Evolutionary conservation across 1,284 basidiomycete species (phyloP), one percentile per base, ranked within the genome.

Genomic region (Polyporus tsugae): DNA sequence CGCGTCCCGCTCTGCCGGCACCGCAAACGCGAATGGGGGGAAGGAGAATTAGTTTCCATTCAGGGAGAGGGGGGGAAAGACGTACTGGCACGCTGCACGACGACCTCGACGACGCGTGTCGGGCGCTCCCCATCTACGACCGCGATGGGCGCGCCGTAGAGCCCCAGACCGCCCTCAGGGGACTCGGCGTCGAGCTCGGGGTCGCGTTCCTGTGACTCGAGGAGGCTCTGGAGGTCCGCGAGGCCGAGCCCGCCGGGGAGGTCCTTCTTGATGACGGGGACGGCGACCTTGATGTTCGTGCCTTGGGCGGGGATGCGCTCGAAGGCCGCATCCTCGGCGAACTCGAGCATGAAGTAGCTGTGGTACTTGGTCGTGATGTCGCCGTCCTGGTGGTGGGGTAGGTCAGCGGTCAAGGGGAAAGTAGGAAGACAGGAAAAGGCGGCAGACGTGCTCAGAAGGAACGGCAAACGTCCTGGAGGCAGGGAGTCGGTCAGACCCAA

Each of bases 351-450:
- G 36, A 85, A 78, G 35, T 80, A 77, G 44, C 78, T 75, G 64
- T 83, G 82, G 72, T 87, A 87, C 33, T 72, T 73, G 1, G 80
- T 77, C 2, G 76, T 73, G 39, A 82, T 71, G 70, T 88, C 86
- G 15, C 69, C 77, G 69, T 90, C 88, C 89, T 90, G 69, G 41
- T 1, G 52, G 25, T 2, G 41, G 10, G 11, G 49, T 19, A 1
- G 15, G 33, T 59, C 9, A 22, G n/a, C 13, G 35, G 15, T 39
- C 11, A 55, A 13, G 5, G 52, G 15, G 25, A 53, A 29, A 2
- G 10, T 29, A 29, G 29, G 29, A 29, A 29, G 29, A 29, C 29
- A 29, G 29, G 29, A 29, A 29, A 29, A 29, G 29, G 29, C 29
- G 2, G 29, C 29, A 29, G 29, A 1, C 1, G 29, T 29, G 29